Evolutionary conservation across 768 basidiomycete species (phyloP).

Genomic region (Suillus subaureus): DNA sequence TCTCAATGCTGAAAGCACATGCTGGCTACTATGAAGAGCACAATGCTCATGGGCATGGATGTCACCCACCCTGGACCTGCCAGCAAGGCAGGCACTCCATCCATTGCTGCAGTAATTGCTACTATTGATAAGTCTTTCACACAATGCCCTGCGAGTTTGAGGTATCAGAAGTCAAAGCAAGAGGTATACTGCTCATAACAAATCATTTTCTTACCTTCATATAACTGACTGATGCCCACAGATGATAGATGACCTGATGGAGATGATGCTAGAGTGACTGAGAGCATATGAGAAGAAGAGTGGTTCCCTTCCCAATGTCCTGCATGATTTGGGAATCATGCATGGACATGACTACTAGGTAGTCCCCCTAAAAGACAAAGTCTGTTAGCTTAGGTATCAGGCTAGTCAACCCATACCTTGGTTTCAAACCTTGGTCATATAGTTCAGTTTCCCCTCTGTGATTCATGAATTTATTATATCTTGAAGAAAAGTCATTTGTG

Average conservation of each 20-base stretch:
- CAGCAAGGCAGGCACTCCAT: conserved; percentile 72
- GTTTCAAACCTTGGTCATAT: no score
- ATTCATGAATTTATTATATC: no score
- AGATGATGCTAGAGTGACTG: conserved; percentile 75
- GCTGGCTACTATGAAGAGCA: conserved; percentile 68
- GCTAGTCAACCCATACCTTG: no score
- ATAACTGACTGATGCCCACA: conserved; percentile 26
- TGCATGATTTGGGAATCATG: no score
- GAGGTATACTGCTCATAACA: conserved; percentile 20
- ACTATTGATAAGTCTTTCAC: conserved; percentile 69
- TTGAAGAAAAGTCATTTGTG: no score
- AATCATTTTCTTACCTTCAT: background rate
- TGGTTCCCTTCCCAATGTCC: conserved; percentile 60
- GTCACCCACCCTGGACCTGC: conserved; percentile 78
- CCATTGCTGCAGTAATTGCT: conserved; percentile 82
- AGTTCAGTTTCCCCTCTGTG: no score
- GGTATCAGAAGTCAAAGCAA: conserved; percentile 52
- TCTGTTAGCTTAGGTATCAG: no score
- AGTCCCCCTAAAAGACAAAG: no score
- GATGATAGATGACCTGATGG: conserved; percentile 69
- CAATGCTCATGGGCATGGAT: conserved; percentile 87
- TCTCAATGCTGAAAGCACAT: conserved; percentile 56
- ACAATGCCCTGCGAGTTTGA: conserved; percentile 76
- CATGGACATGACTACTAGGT: no score
- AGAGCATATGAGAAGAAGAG: conserved; percentile 57